Base-by-base conservation (phyloP, 257 asterid species). In the Schizonepeta tenuifolia region DNA sequence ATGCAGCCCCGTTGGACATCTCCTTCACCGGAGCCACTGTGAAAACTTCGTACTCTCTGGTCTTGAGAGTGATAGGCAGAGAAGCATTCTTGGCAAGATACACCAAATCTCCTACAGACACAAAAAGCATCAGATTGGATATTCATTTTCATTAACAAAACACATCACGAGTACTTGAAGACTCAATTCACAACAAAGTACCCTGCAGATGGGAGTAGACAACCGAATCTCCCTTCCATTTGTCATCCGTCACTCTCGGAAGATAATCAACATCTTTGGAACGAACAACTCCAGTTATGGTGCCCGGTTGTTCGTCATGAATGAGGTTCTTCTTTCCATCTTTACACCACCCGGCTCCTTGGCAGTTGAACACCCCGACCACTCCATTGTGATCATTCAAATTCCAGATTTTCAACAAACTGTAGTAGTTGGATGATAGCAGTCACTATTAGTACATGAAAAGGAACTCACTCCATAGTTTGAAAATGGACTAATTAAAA, bases 271-370 rank as follows among this genome's bases (percentile, higher is more conserved):
- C 89, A 75, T 93, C 98, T 31, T 78, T 89, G 47, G 97, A 86
- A 49, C 84, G 83, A 64, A 93, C 70, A 35, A 77, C 49, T 54
- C 96, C 92, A 21, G 94, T 85, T 49, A 87, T 81, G 4, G 93
- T 83, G 56, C 83, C 91, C 3, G 96, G 96, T 65, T 82, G 86
- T 66, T 77, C 72, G 57, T 93, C 86, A 15, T 93, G 97, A 67
- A 93, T 90, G 80, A 90, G 92, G 75, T 89, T 89, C 74, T 36
- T 93, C 86, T 85, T 90, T 3, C 81, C 91, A 22, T 41, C 75
- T 73, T 70, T 87, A 31, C 96, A 89, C 96, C 96, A 89, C 54
- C 94, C 92, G 21, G 96, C 96, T 55, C 96, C 95, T 82, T 90
- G 96, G 86, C 95, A 88, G 82, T 88, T 90, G 77, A 88, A 89